phyloP scores from a whole-genome alignment of 345 rosid species.

The Salix dunnii region DNA sequence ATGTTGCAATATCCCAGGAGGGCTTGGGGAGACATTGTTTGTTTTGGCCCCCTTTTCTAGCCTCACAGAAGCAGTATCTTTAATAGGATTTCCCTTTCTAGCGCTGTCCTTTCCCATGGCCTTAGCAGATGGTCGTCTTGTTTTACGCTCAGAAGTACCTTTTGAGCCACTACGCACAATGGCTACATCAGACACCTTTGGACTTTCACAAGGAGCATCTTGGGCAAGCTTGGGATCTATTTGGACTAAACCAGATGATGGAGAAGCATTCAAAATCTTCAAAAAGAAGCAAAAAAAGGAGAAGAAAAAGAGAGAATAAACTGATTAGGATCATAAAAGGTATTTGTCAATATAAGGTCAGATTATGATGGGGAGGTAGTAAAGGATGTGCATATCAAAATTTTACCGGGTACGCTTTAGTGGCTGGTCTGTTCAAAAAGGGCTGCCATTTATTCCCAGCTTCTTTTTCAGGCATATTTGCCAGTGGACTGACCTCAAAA shows the following conservation, averaged over 20 bases:
- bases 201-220: slow-evolving; percentile 33
- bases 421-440: slow-evolving; percentile 31
- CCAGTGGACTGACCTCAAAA: slow-evolving; percentile 41
- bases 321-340: not conserved
- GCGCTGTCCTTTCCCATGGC: slow-evolving; percentile 55
- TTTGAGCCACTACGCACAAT: slow-evolving; percentile 35
- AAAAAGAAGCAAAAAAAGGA: slow-evolving; percentile 17
- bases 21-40: slow-evolving; percentile 37
- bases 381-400: not conserved
- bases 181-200: slow-evolving; percentile 34
- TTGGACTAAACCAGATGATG: slow-evolving; percentile 44
- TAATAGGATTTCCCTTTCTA: slow-evolving; percentile 47
- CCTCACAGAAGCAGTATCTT: slow-evolving; percentile 40
- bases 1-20: slow-evolving; percentile 43
- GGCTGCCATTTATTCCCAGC: slow-evolving; percentile 12
- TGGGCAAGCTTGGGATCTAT: slow-evolving; percentile 38
- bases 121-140: slow-evolving; percentile 62
- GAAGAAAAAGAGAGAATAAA: slow-evolving; percentile 3
- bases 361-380: not conserved
- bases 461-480: slow-evolving; percentile 20
- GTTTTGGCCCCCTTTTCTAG: slow-evolving; percentile 50
- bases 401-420: slow-evolving; percentile 43
- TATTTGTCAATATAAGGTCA: not conserved
- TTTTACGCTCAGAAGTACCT: slow-evolving; percentile 64
- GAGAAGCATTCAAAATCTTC: slow-evolving; percentile 59